Percentiles rank a stretch among this genome's conserved stretches.
Evolutionary conservation across 2,329 filamentous ascomycete species (phyloP).

Genomic region (Annulohypoxylon truncatum): DNA sequence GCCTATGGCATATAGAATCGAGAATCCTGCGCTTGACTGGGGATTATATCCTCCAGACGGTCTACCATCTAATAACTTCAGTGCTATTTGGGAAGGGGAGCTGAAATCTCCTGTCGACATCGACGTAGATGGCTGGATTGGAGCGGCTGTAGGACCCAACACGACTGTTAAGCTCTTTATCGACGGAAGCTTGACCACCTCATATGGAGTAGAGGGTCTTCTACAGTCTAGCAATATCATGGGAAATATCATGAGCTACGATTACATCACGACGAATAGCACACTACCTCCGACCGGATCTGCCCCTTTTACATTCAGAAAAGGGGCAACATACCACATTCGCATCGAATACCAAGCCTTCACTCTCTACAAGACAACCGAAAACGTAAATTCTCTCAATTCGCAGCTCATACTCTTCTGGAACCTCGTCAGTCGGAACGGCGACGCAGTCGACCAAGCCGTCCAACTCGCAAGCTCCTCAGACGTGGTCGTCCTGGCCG

Average conservation of each 20-base stretch:
- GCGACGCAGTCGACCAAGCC: slow-evolving; percentile 50
- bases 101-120: slow-evolving; percentile 53
- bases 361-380: slow-evolving; percentile 54
- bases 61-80: slow-evolving; percentile 58
- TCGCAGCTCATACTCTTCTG: slow-evolving; percentile 58
- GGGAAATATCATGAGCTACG: slow-evolving; percentile 55
- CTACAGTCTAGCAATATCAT: slow-evolving; percentile 50
- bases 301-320: slow-evolving; percentile 53
- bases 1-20: slow-evolving; percentile 47
- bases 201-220: slow-evolving; percentile 44
- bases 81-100: slow-evolving; percentile 56
- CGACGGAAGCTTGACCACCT: slow-evolving; percentile 47
- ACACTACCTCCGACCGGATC: slow-evolving; percentile 54
- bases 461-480: slow-evolving; percentile 51
- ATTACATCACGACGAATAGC: slow-evolving; percentile 52
- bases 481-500: slow-evolving; percentile 54
- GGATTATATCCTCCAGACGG: slow-evolving; percentile 57
- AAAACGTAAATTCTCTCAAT: slow-evolving; percentile 56
- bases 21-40: slow-evolving; percentile 57
- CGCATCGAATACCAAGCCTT: slow-evolving; percentile 58
- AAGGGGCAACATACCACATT: slow-evolving; percentile 50
- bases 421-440: slow-evolving; percentile 56
- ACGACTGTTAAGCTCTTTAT: slow-evolving; percentile 55
- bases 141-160: slow-evolving; percentile 55
- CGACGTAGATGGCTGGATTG: slow-evolving; percentile 57